Conservation (phyloP, 2,329 filamentous ascomycete genomes). For the Thermothelomyces thermophilus region DNA sequence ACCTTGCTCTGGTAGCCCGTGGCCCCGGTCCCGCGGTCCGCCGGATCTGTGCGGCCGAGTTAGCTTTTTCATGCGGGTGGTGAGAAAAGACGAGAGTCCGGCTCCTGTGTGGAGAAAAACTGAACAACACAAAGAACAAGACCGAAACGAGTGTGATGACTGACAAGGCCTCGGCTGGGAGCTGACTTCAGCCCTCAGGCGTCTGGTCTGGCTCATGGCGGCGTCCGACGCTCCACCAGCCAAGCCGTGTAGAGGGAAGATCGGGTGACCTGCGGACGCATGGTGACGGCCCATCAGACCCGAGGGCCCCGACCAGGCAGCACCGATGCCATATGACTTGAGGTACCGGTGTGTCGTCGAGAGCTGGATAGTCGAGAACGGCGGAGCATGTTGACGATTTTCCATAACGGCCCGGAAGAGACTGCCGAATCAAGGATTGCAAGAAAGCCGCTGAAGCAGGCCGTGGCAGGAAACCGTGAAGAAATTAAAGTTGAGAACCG, state of each 20-base stretch:
- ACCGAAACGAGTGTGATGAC: constrained; percentile 7
- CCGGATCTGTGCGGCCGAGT: constrained; percentile 41
- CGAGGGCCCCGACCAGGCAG: constrained; percentile 6
- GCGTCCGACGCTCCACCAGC: background rate
- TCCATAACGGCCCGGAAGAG: constrained; percentile 6
- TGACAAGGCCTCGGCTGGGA: constrained; percentile 22
- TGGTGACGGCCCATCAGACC: background rate
- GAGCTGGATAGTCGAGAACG: background rate
- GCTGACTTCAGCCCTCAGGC: constrained; percentile 19
- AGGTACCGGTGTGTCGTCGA: background rate
- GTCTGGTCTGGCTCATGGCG: constrained; percentile 20
- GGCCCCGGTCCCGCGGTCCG: constrained; percentile 42
- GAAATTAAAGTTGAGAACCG: no score
- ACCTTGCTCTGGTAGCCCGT: constrained; percentile 67
- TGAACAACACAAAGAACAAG: background rate
- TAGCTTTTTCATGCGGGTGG: constrained; percentile 27
- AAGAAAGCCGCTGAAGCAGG: no score
- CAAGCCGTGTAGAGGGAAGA: background rate
- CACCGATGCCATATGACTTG: constrained; percentile 16
- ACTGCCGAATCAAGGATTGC: no score
- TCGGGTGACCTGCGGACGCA: constrained; percentile 1
- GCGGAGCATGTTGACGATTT: constrained; percentile 6
- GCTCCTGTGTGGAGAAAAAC: background rate
- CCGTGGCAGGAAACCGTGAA: no score
- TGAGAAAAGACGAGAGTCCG: background rate